phyloP scores from a whole-genome alignment of 768 basidiomycete species.

The Tricholoma flavovirens region DNA sequence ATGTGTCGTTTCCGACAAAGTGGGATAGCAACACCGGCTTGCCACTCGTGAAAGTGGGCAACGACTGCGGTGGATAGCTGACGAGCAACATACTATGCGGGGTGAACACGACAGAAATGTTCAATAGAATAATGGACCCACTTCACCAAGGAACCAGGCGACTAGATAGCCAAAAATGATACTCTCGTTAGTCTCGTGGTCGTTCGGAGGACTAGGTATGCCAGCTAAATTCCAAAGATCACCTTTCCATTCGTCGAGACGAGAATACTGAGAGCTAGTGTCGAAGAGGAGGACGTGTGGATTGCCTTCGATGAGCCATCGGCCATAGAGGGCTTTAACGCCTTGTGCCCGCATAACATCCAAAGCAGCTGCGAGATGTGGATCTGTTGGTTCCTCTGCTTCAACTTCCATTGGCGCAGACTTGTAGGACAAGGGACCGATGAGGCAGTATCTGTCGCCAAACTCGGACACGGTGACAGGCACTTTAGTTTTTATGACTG shows the following conservation, averaged over 20 bases:
- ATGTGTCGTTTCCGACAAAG: slow-evolving; percentile 95
- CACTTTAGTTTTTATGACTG: slow-evolving; percentile 99
- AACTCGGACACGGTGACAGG: slow-evolving; percentile 97
- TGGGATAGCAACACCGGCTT: slow-evolving; percentile 92
- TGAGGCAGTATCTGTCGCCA: slow-evolving; percentile 91
- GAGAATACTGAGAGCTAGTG: slow-evolving; percentile 79
- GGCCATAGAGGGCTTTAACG: slow-evolving; percentile 90
- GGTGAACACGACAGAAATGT: slow-evolving; percentile 8
- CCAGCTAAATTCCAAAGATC: slow-evolving; percentile 98
- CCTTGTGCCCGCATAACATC: slow-evolving; percentile 84
- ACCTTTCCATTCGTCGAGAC: slow-evolving; percentile 97
- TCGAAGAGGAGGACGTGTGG: slow-evolving; percentile 96
- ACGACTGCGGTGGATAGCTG: slow-evolving; percentile 84
- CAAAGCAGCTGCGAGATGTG: slow-evolving; percentile 68
- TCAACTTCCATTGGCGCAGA: slow-evolving; percentile 99
- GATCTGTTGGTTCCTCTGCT: slow-evolving; percentile 80
- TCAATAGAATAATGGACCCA: slow-evolving; percentile 30
- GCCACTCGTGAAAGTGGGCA: slow-evolving; percentile 99
- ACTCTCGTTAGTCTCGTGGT: slow-evolving; percentile 97
- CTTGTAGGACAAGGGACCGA: slow-evolving; percentile 98
- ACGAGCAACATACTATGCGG: slow-evolving; percentile 66
- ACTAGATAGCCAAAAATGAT: slow-evolving; percentile 97
- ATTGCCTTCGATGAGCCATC: slow-evolving; percentile 97
- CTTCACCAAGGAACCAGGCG: slow-evolving; percentile 99
- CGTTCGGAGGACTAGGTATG: slow-evolving; percentile 93